Evolutionary conservation across 192 early-diverging fungal genomes (phyloP), one percentile per base, ranked within the genome.

Genomic region (Coemansia sp.): DNA sequence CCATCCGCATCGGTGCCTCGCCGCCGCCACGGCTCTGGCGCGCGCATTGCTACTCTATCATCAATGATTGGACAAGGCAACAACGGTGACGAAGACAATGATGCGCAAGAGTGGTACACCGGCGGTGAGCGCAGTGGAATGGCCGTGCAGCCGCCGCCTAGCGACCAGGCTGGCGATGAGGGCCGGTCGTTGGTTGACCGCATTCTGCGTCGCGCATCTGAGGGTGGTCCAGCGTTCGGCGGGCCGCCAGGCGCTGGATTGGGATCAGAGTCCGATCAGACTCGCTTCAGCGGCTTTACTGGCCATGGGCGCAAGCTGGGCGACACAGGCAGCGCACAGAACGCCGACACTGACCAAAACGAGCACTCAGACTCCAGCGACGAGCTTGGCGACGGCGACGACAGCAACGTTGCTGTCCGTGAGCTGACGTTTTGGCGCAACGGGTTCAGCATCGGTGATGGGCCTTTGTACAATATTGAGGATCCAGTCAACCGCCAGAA

Each of bases 81-180:
- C 36, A 34, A 40, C 31, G 51, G 51, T 37, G 49, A 71, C 15
- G 65, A 64, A 8, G 59, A 56, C 4, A 63, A 64, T 20, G 58
- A 56, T 5, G 61, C 66, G 31, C 7, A 52, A 56, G 83, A 84
- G 54, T 93, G 85, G 65, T 98, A 89, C 84, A 87, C 94, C 17
- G 97, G 95, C 4, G 97, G 97, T 26, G 96, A 97, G 74, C 92
- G 92, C 71, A 94, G 91, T 78, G 95, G 85, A n/a, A 93, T 87
- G 42, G 68, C 66, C 2, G 60, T 63, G 8, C 61, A 60, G 52
- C 67, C 74, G 11, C 66, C 64, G 12, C 23, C 66, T 6, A 24
- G 26, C n/a, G 56, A 20, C 31, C 61, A 66, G 37, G 55, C 56
- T 24, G 44, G 17, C 6, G 70, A 34, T 24, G 70, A 64, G 7